A percentile compares a stretch with the other conserved stretches of the same genome.
These are phyloP conservation scores for Podaxis carcinomalis DNA, from an alignment of 768 basidiomycete genomes.

Conservation along the genomic window DNA sequence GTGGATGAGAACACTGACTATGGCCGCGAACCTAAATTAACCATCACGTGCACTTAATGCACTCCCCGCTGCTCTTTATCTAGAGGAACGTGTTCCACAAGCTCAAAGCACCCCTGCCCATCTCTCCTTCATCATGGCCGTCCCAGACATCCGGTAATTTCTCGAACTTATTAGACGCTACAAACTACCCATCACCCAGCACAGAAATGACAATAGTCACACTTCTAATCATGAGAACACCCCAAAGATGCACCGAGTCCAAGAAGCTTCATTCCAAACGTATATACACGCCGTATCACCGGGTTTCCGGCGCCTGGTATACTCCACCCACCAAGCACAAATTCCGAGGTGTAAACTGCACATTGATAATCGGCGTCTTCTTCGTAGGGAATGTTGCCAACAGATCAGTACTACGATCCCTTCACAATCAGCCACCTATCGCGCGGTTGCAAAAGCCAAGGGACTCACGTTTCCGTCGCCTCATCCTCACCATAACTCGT, in stretches of 20 bases:
- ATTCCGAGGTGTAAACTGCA: constrained; percentile 94
- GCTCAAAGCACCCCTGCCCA: not conserved
- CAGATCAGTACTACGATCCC: constrained; percentile 63
- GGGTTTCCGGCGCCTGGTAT: constrained; percentile 55
- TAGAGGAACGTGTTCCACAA: not conserved
- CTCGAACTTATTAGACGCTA: not conserved
- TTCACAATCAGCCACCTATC: constrained; percentile 7
- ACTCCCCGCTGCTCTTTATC: not conserved
- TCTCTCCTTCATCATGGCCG: not conserved
- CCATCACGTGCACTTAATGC: constrained; percentile 6
- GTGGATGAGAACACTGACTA: constrained; percentile 7
- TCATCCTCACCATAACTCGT: constrained; percentile 43
- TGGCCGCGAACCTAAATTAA: constrained; percentile 12
- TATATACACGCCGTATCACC: constrained; percentile 15
- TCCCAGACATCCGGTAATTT: not conserved
- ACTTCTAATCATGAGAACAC: constrained; percentile 1
- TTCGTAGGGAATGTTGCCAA: constrained; percentile 93
- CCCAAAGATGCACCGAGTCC: constrained; percentile 2
- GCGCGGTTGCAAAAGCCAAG: not conserved
- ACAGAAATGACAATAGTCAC: not conserved
- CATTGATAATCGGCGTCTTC: constrained; percentile 87
- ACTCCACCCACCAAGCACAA: constrained; percentile 85
- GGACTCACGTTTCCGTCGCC: constrained; percentile 70
- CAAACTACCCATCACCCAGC: not conserved
- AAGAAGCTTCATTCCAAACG: not conserved